These are phyloP conservation scores for Rosa persica DNA, from an alignment of 306 rosid genomes.

Conservation along the genomic window DNA sequence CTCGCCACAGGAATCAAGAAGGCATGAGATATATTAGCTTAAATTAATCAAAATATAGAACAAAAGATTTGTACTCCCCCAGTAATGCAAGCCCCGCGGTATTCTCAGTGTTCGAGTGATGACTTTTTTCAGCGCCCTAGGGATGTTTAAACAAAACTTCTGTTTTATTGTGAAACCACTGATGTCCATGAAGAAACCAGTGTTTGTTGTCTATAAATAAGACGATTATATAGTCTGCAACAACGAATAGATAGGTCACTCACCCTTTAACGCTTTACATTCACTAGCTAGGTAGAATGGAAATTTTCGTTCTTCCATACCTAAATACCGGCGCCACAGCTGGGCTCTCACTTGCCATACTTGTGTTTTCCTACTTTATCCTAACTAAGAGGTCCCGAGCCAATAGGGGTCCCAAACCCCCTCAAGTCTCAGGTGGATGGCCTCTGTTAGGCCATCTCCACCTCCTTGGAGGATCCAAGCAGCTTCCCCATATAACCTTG, in stretches of 20 bases:
- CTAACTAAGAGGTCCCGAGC: background rate
- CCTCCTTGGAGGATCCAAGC: conserved; percentile 27
- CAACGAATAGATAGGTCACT: background rate
- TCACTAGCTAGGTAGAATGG: conserved; percentile 11
- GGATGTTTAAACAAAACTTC: too few relatives aligned
- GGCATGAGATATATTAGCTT: too few relatives aligned
- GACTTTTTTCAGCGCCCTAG: too few relatives aligned
- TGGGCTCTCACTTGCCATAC: conserved; percentile 10
- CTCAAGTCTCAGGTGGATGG: conserved; percentile 58
- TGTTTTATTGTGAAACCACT: too few relatives aligned
- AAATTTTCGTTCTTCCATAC: background rate
- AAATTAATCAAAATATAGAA: too few relatives aligned
- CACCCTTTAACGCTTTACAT: background rate
- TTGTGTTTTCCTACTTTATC: conserved; percentile 20
- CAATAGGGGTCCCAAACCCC: conserved; percentile 22
- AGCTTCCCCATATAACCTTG: conserved; percentile 40
- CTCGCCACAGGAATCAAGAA: too few relatives aligned
- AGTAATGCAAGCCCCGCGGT: too few relatives aligned
- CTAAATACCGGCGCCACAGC: background rate
- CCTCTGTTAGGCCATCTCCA: conserved; percentile 66
- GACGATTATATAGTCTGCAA: background rate
- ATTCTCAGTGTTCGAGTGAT: too few relatives aligned
- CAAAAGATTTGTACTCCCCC: too few relatives aligned
- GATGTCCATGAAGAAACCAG: too few relatives aligned
- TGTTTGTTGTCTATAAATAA: too few relatives aligned